phyloP scores from a whole-genome alignment of 2,329 filamentous ascomycete genomes.

The Talaromyces sp. region DNA sequence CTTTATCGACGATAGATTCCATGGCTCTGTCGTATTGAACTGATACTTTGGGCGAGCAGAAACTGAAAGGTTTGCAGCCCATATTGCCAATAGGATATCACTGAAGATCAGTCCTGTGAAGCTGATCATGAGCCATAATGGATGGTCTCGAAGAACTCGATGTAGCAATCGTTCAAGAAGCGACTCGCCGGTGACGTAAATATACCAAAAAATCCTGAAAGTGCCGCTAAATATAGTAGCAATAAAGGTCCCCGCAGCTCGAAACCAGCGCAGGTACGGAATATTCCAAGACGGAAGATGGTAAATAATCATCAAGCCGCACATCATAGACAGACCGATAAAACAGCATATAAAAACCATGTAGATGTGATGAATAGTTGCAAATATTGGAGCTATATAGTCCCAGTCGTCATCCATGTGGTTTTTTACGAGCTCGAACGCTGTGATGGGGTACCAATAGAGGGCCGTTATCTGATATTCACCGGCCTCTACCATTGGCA shows the following conservation, averaged over 20 bases:
- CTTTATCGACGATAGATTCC: not conserved
- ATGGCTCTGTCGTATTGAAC: not conserved
- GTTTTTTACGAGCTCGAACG: not conserved
- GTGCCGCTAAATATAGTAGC: not conserved
- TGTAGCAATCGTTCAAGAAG: not conserved
- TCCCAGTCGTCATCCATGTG: not conserved
- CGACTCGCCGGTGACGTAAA: not conserved
- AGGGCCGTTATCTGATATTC: conserved; percentile 7
- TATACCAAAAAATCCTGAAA: not conserved
- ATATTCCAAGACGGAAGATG: not conserved
- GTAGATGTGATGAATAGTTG: conserved; percentile 5
- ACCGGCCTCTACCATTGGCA: not conserved
- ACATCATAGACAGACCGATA: conserved; percentile 1
- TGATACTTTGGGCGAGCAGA: not conserved
- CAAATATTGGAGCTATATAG: not conserved
- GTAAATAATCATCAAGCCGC: conserved; percentile 8
- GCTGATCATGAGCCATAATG: not conserved
- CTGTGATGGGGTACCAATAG: conserved; percentile 1
- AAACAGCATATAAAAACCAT: conserved; percentile 11
- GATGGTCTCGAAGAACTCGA: not conserved
- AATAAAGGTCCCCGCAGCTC: not conserved
- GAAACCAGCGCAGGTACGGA: not conserved
- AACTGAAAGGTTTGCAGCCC: conserved; percentile 2
- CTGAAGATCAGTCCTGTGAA: not conserved
- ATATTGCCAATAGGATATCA: conserved; percentile 4